Base-by-base conservation (phyloP, 805 yeast genomes). In the Schwanniomyces yamadae region DNA sequence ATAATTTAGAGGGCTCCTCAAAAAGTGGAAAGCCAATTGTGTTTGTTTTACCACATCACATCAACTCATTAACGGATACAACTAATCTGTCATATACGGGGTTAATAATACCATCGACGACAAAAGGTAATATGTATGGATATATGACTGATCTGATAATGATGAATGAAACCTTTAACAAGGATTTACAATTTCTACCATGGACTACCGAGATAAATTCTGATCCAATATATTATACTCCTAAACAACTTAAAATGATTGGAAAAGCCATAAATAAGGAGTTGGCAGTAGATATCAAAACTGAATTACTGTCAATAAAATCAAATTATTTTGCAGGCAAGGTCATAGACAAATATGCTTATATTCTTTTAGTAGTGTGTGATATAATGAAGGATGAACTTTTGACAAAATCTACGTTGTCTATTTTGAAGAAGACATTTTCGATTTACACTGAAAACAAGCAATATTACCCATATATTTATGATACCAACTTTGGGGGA, bases 401-500 rank as follows among this genome's bases (percentile, higher is more conserved):
- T 5, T 63, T 59, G 6, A 59, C 77, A 2, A 41, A 50, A 6
- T 46, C 60, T 4, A 55, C 71, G 5, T 57, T 71, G 31, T 43
- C 36, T 4, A 53, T 49, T 14, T 32, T 74, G 48, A 69, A 77
- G 45, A 48, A 51, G 1, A 78, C 81, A 0, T 72, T 77, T 43
- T 57, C 52, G 6, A 42, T 48, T 3, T 69, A 72, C 53, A 48
- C 59, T 13, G 40, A 40, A 4, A 75, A 75, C 52, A 34, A 56
- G 12, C 76, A 75, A 54, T 45, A 48, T 28, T 70, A 64, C 47
- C 80, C 81, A 27, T 62, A 78, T 23, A 62, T 70, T 48, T 77
- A 77, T 52, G 82, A 78, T 49, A 75, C 80, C 6, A 70, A 59
- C 39, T 77, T 61, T 49, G 69, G 71, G 28, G 84, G 84, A 37